A percentile compares a stretch with the other conserved stretches of the same genome.
Evolutionary conservation across 2,329 filamentous ascomycete species (phyloP).

Genomic region (Aspergillus nomiae): DNA sequence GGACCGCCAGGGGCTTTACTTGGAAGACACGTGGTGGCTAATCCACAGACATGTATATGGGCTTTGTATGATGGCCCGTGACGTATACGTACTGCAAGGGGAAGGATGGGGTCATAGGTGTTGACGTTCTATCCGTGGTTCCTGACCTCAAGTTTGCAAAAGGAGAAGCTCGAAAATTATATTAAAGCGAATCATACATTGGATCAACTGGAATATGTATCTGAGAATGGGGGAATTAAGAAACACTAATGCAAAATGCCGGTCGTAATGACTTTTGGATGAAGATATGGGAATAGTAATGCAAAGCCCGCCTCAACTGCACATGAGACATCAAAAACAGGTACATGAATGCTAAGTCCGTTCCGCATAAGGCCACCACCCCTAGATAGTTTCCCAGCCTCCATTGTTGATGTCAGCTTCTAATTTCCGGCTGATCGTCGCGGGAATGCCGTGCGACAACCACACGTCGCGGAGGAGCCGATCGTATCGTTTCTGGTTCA

Average conservation of each 20-base stretch:
- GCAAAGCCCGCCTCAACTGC: not conserved
- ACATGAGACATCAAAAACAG: conserved; percentile 3
- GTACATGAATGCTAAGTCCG: not conserved
- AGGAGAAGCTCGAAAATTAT: not conserved
- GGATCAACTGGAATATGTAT: not conserved
- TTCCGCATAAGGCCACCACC: not conserved
- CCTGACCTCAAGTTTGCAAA: no score
- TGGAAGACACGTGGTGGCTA: no score
- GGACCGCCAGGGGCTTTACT: no score
- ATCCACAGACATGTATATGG: no score
- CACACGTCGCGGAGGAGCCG: conserved; percentile 81
- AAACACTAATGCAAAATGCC: not conserved
- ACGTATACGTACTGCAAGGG: no score
- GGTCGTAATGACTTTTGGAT: not conserved
- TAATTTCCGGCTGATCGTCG: conserved; percentile 82
- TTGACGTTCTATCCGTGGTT: no score
- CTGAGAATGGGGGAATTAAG: not conserved
- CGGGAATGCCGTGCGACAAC: conserved; percentile 83
- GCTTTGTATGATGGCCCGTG: no score
- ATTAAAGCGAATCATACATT: not conserved
- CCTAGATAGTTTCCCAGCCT: conserved; percentile 77
- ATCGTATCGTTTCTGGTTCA: conserved; percentile 95
- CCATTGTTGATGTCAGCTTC: conserved; percentile 97
- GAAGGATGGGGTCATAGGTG: no score
- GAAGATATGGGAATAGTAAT: not conserved